Base-by-base conservation (phyloP, 495 filamentous ascomycete species). In the Astrothelium macrocarpum region DNA sequence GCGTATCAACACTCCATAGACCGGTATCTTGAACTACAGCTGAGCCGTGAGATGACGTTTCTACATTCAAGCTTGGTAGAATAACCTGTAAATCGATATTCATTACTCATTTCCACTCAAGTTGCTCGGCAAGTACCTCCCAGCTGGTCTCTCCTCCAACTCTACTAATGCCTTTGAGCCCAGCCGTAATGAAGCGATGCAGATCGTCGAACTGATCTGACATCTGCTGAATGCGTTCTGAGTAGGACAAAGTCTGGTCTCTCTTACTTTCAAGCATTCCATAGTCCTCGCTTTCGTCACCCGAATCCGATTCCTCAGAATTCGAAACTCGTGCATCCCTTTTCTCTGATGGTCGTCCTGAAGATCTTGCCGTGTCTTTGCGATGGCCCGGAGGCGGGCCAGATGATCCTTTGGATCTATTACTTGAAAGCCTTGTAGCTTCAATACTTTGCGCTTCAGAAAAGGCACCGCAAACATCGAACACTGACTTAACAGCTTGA, bases 401-500 rank as follows among this genome's bases (percentile, higher is more conserved):
- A 32, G 1, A 11, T 14, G 12, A 53, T 67, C 77, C 5, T 78
- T 64, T 26, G 2, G 49, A 66, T 83, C 79, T 20, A 78, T 76
- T 25, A 3, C 49, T 56, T 25, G 49, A 11, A 10, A 56, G 49
- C 23, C 25, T 29, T 56, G n/a, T 26, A 29, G 25, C 20, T 56
- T 56, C 25, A 10, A 25, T 16, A 9, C 9, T 28, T 56, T 29
- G 49, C 25, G 25, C 20, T 29, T 56, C 23, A 29, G 25, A 56
- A 42, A 85, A 81, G 45, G 74, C 64, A 43, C 84, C 72, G 32
- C 76, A 80, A 3, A 86, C 70, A 67, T 85, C 82, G 7, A 77
- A 66, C 9, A 76, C 11, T 1, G 63, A 65, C 10, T 70, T 65
- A 20, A 78, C 61, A 9, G 75, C 75, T 34, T 71, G 59, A 28